Base-by-base conservation (phyloP, 768 basidiomycete species). In the Russula sp. region DNA sequence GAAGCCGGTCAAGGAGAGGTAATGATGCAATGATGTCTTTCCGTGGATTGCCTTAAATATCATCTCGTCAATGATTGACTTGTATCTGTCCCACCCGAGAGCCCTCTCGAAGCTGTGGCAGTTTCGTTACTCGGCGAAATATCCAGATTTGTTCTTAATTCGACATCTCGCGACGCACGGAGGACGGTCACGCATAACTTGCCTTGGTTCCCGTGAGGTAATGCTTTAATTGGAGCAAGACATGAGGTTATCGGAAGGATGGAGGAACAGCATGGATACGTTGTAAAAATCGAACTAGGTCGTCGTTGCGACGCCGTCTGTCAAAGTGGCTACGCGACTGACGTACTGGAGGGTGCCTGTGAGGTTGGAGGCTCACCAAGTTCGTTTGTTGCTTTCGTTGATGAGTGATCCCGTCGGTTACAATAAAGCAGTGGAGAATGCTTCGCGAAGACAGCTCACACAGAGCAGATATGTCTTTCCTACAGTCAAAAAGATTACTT, bases 221-320 rank as follows among this genome's bases (percentile, higher is more conserved):
- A 57, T 77, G 73, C 75, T 77, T 48, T 48, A 49, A 29, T 42
- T 50, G 18, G 41, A 60, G 32, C 25, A 7, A 16, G 36, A 34
- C 13, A 46, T 47, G 14, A 36, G 9, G 20, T 22, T 22, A 43
- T 34, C 25, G 35, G 38, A 42, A 36, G 25, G n/a, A 36, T n/a
- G 49, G 43, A 38, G 18, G 29, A 41, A 39, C n/a, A 20, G n/a
- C 6, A 34, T 34, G 36, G 69, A 55, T 32, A 74, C 75, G 70
- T 77, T 77, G 32, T 69, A 81, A 81, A 67, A 80, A 79, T n/a
- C 74, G 73, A 18, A 75, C 72, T 16, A 79, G 67, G 13, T 76
- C 73, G n/a, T 73, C 68, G 45, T 16, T 73, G 69, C 79, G 20
- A 78, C 70, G 18, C 78, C 80, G 20, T 81, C 80, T 3, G 76